Evolutionary conservation across 2,329 filamentous ascomycete genomes (phyloP), one percentile per base, ranked within the genome.

Genomic region (Nemania abortiva): DNA sequence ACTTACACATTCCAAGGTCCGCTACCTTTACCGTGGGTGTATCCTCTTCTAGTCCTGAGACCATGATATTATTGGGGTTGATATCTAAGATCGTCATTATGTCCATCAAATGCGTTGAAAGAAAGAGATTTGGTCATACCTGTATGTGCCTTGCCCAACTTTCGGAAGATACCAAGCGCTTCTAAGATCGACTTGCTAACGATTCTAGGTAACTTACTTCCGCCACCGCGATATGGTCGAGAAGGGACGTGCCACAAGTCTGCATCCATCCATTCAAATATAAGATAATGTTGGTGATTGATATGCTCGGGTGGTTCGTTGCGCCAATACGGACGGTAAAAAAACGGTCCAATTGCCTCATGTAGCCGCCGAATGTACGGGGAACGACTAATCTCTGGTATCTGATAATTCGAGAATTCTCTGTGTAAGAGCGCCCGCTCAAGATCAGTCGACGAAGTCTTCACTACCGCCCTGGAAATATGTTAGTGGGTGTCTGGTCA

Each of bases 231-330:
- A 49, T 47, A 59, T 7, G 42, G 42, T 34, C 20, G 42, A 59
- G 42, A 59, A 59, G 24, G 56, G 24, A 11, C 5, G 20, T 59
- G 18, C 42, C 27, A 59, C 34, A 49, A 34, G 13, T 49, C 42
- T 34, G 24, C 18, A 27, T 59, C 56, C 56, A 59, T 49, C 56
- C 27, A 59, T 59, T 59, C 56, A 7, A 59, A 50, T 50, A 57
- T n/a, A 27, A 42, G 54, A 22, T 42, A 27, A 27, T 57, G 34
- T 5, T 42, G n/a, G 13, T n/a, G 54, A 42, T 57, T 34, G 15
- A 57, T 42, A 13, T 9, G 18, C 13, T 50, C 27, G 56, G n/a
- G 27, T 34, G 42, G 56, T 37, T 59, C 27, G 10, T 59, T 24
- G 56, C 6, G 6, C 15, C 22, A 24, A 37, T 34, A 59, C 0